These are phyloP conservation scores for Fusarium begoniae DNA, from an alignment of 2,329 filamentous ascomycete genomes.

Conservation along the genomic window DNA sequence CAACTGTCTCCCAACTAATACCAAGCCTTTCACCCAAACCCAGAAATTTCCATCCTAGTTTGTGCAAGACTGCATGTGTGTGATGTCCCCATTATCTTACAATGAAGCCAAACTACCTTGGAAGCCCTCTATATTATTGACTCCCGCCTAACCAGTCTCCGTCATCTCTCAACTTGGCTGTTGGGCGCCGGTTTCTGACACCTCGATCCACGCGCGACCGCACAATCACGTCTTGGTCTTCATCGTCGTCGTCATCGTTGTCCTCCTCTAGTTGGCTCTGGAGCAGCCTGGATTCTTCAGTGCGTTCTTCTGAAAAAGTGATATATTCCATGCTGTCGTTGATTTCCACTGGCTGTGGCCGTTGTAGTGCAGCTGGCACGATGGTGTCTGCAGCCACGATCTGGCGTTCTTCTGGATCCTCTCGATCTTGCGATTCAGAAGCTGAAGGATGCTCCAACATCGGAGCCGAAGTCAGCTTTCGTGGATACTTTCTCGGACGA, in stretches of 20 bases:
- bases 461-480: conserved; percentile 27
- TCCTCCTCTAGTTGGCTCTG: conserved; percentile 39
- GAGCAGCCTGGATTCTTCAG: conserved; percentile 21
- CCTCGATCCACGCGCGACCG: conserved; percentile 38
- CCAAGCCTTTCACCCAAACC: neutral
- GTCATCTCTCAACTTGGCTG: conserved; percentile 50
- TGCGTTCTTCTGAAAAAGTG: conserved; percentile 43
- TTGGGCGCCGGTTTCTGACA: conserved; percentile 46
- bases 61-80: neutral
- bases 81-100: conserved; percentile 11
- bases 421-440: conserved; percentile 8
- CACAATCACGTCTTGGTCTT: conserved; percentile 46
- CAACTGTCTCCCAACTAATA: neutral
- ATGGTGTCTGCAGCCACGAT: conserved; percentile 21
- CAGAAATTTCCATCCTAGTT: conserved; percentile 10
- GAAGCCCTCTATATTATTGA: conserved; percentile 8
- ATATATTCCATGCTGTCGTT: conserved; percentile 42
- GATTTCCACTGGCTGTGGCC: neutral
- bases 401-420: conserved; percentile 16
- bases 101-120: neutral
- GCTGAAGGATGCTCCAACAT: neutral
- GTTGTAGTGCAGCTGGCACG: conserved; percentile 10
- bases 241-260: conserved; percentile 41
- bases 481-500: conserved; percentile 52
- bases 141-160: conserved; percentile 33